These are phyloP conservation scores for Diospyros kaki DNA, from an alignment of 148 eudicot species.

Conservation along the genomic window DNA sequence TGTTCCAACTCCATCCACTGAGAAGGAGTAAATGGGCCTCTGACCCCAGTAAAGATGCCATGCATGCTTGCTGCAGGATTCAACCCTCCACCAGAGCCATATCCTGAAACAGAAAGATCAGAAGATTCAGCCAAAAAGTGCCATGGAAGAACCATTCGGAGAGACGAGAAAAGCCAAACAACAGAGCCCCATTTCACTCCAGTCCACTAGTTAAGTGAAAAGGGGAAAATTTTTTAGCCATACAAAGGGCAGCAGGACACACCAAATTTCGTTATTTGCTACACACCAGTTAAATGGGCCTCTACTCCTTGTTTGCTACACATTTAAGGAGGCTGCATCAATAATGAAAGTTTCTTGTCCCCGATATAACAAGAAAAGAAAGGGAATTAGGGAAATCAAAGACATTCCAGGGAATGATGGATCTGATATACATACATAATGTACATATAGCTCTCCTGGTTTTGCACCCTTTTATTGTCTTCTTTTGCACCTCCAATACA, in stretches of 20 bases:
- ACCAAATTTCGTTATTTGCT: too few relatives aligned
- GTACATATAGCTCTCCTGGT: background rate
- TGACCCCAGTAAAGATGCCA: constrained; percentile 33
- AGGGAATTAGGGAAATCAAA: background rate
- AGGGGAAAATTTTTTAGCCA: too few relatives aligned
- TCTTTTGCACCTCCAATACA: background rate
- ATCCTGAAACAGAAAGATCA: constrained; percentile 29
- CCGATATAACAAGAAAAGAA: background rate
- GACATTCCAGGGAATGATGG: background rate
- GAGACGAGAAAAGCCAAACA: background rate
- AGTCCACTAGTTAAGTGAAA: too few relatives aligned
- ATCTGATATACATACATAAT: background rate
- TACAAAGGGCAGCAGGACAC: too few relatives aligned
- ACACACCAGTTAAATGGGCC: too few relatives aligned
- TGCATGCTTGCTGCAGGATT: constrained; percentile 21
- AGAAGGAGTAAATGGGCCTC: constrained; percentile 60
- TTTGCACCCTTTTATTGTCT: background rate
- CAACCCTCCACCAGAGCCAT: constrained; percentile 43
- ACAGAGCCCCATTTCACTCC: background rate
- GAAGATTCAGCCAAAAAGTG: background rate
- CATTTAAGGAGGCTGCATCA: constrained; percentile 10
- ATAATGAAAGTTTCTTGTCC: background rate
- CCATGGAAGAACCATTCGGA: background rate
- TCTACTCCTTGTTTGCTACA: too few relatives aligned
- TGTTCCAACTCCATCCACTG: constrained; percentile 79